Evolutionary conservation across 1,284 basidiomycete species (phyloP).

Genomic region (Tylopilus sp.): DNA sequence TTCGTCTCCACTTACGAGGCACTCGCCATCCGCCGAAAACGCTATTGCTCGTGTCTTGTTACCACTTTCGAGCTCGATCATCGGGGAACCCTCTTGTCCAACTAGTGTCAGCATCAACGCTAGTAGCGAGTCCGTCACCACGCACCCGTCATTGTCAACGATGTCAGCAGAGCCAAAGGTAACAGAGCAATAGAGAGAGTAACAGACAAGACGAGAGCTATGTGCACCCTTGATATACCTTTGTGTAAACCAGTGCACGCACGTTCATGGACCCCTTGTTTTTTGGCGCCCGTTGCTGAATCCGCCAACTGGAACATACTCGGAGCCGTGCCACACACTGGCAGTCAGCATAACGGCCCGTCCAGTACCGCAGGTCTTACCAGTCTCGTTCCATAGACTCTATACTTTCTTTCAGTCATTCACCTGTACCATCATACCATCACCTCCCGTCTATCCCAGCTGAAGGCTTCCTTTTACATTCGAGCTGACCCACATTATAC

Average conservation of each 20-base stretch:
- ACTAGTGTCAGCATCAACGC: background rate
- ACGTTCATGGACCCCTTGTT: background rate
- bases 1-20: background rate
- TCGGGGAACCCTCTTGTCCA: background rate
- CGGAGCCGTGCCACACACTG: too few species aligned
- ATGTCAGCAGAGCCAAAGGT: background rate
- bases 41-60: background rate
- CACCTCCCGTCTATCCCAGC: too few species aligned
- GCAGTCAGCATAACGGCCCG: too few species aligned
- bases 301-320: too few species aligned
- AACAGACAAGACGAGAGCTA: background rate
- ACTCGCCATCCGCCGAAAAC: background rate
- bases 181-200: background rate
- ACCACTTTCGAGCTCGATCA: background rate
- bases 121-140: background rate
- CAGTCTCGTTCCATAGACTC: too few species aligned
- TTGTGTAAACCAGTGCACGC: background rate
- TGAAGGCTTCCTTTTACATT: too few species aligned
- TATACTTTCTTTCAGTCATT: too few species aligned
- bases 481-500: too few species aligned
- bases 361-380: too few species aligned
- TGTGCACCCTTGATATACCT: background rate
- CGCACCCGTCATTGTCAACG: background rate
- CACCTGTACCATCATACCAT: too few species aligned
- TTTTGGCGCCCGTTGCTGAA: too few species aligned